These are phyloP conservation scores for Yarrowia osloensis DNA, from an alignment of 805 yeast genomes.

Conservation along the genomic window DNA sequence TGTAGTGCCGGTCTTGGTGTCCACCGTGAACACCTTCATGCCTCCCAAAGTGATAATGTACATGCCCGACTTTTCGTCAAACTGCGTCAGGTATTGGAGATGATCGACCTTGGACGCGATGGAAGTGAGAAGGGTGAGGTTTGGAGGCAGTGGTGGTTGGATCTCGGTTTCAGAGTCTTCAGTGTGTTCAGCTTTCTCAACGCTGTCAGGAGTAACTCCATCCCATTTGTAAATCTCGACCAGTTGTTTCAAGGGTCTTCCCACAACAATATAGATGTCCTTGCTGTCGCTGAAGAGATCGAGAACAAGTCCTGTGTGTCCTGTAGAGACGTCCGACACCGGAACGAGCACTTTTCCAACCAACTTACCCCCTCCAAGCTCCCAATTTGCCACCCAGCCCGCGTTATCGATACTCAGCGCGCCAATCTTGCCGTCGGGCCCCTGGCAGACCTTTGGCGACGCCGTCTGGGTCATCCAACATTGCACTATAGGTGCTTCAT, in stretches of 20 bases:
- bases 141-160: background rate
- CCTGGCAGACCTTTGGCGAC: conserved; percentile 19
- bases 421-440: conserved; percentile 7
- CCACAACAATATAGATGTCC: background rate
- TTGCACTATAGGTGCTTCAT: conserved; percentile 13
- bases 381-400: conserved; percentile 19
- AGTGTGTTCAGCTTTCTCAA: background rate
- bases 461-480: conserved; percentile 27
- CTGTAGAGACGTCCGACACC: conserved; percentile 1
- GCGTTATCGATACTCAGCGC: conserved; percentile 21
- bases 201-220: background rate
- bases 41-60: conserved; percentile 13
- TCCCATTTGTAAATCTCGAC: conserved; percentile 23
- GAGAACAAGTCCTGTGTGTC: conserved; percentile 10
- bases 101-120: conserved; percentile 9
- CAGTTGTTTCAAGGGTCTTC: background rate
- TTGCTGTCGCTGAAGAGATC: conserved; percentile 24
- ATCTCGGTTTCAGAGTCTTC: background rate
- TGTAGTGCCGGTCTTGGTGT: background rate
- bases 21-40: conserved; percentile 13
- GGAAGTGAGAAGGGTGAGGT: background rate
- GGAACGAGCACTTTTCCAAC: conserved; percentile 6
- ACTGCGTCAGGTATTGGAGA: conserved; percentile 18
- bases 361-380: conserved; percentile 21
- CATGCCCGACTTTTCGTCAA: conserved; percentile 18